Evolutionary conservation across 2,329 filamentous ascomycete genomes (phyloP), one percentile per base, ranked within the genome.

Genomic region (Metarhizium guizhouense): DNA sequence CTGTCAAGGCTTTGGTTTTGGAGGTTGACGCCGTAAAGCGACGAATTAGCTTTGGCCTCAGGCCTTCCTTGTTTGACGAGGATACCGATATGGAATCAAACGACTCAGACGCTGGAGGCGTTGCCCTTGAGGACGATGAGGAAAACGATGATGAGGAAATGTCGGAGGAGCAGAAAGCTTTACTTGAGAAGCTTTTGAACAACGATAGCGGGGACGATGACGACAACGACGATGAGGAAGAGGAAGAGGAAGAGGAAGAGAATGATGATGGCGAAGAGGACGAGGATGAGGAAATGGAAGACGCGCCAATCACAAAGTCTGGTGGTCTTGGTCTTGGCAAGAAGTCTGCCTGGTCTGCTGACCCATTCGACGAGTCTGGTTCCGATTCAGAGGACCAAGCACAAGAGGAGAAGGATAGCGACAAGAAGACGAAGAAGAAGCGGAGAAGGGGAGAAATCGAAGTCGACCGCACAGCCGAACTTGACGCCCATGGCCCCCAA

Each of bases 1-100:
- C 78, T n/a, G 94, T 99, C 60, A 97, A 97, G 75, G 93, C 93
- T 14, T 88, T 89, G 68, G 79, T 99, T 16, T 71, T 97, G 52
- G 88, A 86, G 64, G 76, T 99, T 51, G 86, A 97, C 62, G 65
- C 74, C 4, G 78, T 86, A 61, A 87, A 88, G 70, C 86, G 85
- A 68, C 86, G 87, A 63, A 86, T 99, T 63, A 95, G 83, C 63
- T 90, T 99, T 64, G 90, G 92, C 1, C 76, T 99, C 58, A 99
- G 97, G 73, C 90, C 94, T 42, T 95, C 90, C 10, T 90, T 96
- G 66, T 93, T 99, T 65, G 83, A 85, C 51, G 79, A 75, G 16
- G 81, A 79, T 20, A 79, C 76, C 29, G 79, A 79, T 54, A 77
- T 74, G 63, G 76, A 76, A 14, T 71, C 69, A 49, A 68, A 76